Evolutionary conservation across 2,329 filamentous ascomycete species (phyloP), one percentile per base, ranked within the genome.

Genomic region (Penicillium sclerotiorum): DNA sequence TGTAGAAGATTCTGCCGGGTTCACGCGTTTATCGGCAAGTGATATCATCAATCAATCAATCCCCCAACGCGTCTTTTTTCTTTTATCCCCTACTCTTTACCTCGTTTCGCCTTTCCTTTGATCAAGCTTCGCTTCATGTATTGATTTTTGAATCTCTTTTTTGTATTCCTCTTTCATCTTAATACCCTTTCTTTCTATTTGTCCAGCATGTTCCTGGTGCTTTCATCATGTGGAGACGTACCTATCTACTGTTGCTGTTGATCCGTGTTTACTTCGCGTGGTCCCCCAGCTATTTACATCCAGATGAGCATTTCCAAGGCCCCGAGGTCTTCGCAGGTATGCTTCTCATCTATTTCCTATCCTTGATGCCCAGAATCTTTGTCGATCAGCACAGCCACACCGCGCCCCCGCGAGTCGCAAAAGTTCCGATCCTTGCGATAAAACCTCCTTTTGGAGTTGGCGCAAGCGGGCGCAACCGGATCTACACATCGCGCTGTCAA

Each of bases 251-350:
- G 49, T 80, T 99, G 63, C 80, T 95, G 65, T 78, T 94, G 60
- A 84, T 96, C 65, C 88, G 94, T 72, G 81, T 97, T 66, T 97
- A 93, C 82, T 93, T 97, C 71, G 93, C 94, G 53, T 77, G 97
- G 58, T 92, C 88, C 56, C 89, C 94, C 51, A 97, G 93, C 79
- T 99, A 99, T 73, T 83, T 99, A 39, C 94, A 99, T 72, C 94
- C 94, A 5, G 94, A 99, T 76, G 94, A 99, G 80, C 94, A 97
- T 78, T 99, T 99, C 66, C 94, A 99, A 76, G 94, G 94, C 28
- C 94, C 94, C 13, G 94, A 99, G 77, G 87, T 97, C 58, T 94
- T 97, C 66, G 92, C 93, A 66, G 93, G 93, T 96, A 83, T 61
- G 86, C 76, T 42, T 35, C 36, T 43, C 43, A 20, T 47, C 11